Conservation (phyloP, 129 eudicot species). For the Flaveria trinervia region DNA sequence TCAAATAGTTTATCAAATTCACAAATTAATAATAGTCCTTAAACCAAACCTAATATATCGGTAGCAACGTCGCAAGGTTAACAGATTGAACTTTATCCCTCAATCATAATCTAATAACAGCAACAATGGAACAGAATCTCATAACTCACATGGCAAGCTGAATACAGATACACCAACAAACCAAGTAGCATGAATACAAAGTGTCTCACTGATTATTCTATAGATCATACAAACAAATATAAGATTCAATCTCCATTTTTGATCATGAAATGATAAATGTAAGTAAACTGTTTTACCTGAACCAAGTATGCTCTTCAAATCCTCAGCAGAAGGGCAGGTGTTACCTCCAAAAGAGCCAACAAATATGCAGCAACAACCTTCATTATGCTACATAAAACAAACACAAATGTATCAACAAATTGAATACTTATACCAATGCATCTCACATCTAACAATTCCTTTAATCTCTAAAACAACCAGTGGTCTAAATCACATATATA, state of each 20-base stretch:
- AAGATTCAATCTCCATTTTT: neutral
- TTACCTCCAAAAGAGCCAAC: conserved; percentile 89
- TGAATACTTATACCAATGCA: neutral
- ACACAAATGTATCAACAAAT: neutral
- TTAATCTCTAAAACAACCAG: neutral
- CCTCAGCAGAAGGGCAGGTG: conserved; percentile 55
- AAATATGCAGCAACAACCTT: conserved; percentile 79
- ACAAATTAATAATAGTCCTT: neutral
- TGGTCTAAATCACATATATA: too few relatives aligned
- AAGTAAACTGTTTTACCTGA: conserved; percentile 45
- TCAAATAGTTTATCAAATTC: neutral
- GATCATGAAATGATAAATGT: neutral
- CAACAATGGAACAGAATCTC: neutral
- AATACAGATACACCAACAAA: neutral
- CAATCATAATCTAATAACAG: neutral
- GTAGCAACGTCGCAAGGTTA: neutral
- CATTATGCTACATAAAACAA: conserved; percentile 40
- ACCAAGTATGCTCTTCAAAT: conserved; percentile 59
- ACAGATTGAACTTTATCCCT: neutral
- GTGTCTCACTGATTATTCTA: neutral
- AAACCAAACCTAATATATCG: too few relatives aligned
- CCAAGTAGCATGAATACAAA: neutral
- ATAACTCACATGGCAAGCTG: neutral
- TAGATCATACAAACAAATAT: too few relatives aligned
- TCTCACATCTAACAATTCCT: neutral